Percentiles rank a stretch among this genome's conserved stretches.
Evolutionary conservation across 2,329 filamentous ascomycete genomes (phyloP).

Genomic region (Ophiostoma sp.): DNA sequence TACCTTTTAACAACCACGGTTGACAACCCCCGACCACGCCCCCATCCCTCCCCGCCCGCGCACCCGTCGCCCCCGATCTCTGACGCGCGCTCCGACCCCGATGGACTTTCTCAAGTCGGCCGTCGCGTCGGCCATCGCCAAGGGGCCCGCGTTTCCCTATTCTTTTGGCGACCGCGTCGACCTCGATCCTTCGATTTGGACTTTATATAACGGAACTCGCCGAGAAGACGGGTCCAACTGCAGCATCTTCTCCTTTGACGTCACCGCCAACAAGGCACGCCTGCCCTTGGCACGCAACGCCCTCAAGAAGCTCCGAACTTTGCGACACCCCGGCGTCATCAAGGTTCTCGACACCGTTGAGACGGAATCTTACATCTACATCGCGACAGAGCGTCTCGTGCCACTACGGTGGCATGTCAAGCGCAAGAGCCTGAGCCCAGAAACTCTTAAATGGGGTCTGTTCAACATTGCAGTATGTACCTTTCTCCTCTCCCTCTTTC

Average conservation of each 20-base stretch:
- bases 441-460: slow-evolving; percentile 96
- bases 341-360: slow-evolving; percentile 94
- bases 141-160: slow-evolving; percentile 90
- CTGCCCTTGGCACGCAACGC: slow-evolving; percentile 90
- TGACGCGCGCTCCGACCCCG: slow-evolving; percentile 24
- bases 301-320: slow-evolving; percentile 85
- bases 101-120: slow-evolving; percentile 99
- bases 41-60: not conserved
- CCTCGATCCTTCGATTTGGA: slow-evolving; percentile 91
- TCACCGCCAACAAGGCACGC: slow-evolving; percentile 74
- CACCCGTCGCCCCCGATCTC: slow-evolving; percentile 50
- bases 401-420: slow-evolving; percentile 89
- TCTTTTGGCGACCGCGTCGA: slow-evolving; percentile 91
- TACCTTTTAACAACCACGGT: not conserved
- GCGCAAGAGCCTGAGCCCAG: slow-evolving; percentile 80
- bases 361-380: slow-evolving; percentile 94
- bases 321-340: slow-evolving; percentile 92
- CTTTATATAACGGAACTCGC: slow-evolving; percentile 90
- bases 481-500: not conserved
- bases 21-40: not conserved
- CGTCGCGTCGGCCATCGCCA: slow-evolving; percentile 93
- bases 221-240: slow-evolving; percentile 91
- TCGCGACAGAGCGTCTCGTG: slow-evolving; percentile 86
- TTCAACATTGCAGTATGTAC: slow-evolving; percentile 72
- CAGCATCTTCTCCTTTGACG: slow-evolving; percentile 96